Evolutionary conservation across 306 rosid species (phyloP), one percentile per base, ranked within the genome.

Genomic region (Inga leiocalycina): DNA sequence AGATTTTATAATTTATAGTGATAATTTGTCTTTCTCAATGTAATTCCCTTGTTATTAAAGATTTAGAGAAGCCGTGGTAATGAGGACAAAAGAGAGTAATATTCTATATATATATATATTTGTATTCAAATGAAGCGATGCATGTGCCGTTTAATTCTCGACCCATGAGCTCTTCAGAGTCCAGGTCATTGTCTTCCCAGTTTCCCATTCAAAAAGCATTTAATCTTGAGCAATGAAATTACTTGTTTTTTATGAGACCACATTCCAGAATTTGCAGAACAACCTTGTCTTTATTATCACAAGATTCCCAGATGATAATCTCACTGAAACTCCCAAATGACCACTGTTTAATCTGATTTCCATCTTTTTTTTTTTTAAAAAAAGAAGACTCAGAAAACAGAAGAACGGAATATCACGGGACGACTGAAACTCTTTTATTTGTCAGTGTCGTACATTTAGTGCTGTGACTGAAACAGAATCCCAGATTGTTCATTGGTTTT

Each of bases 331-430:
- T 32, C 35, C 74, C 59, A 27, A 54, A 71, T 43, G 4, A 41
- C 64, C 24, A 14, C 57, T 46, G 8, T 71, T 72, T 54, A 49
- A 34, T 62, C 44, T 71, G 41, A 46, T 51, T 43, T 39, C 19
- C 59, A 30, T 41, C 57, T 49, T 79, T 56, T 20, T 39, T 20
- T 39, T 51, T 2, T 14, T 8, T 2, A 8, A 8, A 48, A 49
- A 68, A 9, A 20, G 20, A 71, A 44, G 48, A 78, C 66, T 3
- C 78, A 59, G 73, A 10, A 10, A 59, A 6, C 34, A 9, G 24
- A 20, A 22, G 61, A 82, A 76, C 92, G 85, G 61, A 82, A 82
- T 64, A 80, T 90, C 93, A 92, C 93, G 96, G 93, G 64, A 57
- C 24, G 92, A 71, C 84, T 79, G 82, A 83, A 88, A 83, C 85